phyloP scores from a whole-genome alignment of 2,329 filamentous ascomycete genomes.

The Knoxdaviesia proteae region DNA sequence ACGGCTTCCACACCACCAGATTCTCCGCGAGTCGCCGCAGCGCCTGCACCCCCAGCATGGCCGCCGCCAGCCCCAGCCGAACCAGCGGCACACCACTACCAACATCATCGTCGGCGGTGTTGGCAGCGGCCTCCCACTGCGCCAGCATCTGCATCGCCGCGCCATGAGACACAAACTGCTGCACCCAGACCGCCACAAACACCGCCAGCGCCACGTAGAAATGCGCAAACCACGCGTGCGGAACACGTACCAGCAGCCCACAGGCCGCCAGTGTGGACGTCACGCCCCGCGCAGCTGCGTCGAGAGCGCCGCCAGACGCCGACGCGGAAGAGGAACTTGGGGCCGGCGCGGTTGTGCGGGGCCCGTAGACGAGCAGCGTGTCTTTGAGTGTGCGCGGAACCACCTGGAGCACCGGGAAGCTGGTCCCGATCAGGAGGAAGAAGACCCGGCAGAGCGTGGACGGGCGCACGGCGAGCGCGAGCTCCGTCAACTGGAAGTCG shows the following conservation, averaged over 20 bases:
- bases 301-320: background rate
- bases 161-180: conserved; percentile 38
- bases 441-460: conserved; percentile 19
- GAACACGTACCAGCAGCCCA: conserved; percentile 34
- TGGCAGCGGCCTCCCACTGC: conserved; percentile 13
- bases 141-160: conserved; percentile 26
- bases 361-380: conserved; percentile 29
- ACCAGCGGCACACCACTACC: conserved; percentile 29
- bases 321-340: background rate
- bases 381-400: conserved; percentile 22
- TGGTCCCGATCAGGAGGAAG: conserved; percentile 21
- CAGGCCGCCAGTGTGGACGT: conserved; percentile 3
- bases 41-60: conserved; percentile 57
- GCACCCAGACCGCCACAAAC: conserved; percentile 54
- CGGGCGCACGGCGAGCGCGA: too few relatives aligned
- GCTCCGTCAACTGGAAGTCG: too few relatives aligned
- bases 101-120: conserved; percentile 1
- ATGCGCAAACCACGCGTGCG: conserved; percentile 74
- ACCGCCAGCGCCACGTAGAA: conserved; percentile 61
- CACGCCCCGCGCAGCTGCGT: background rate
- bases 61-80: conserved; percentile 47
- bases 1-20: conserved; percentile 40
- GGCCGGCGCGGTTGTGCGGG: conserved; percentile 13
- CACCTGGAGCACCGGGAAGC: conserved; percentile 19
- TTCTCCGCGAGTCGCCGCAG: conserved; percentile 59